Evolutionary conservation across 805 yeast genomes (phyloP), one percentile per base, ranked within the genome.

Genomic region (Nadsonia fulvescens): DNA sequence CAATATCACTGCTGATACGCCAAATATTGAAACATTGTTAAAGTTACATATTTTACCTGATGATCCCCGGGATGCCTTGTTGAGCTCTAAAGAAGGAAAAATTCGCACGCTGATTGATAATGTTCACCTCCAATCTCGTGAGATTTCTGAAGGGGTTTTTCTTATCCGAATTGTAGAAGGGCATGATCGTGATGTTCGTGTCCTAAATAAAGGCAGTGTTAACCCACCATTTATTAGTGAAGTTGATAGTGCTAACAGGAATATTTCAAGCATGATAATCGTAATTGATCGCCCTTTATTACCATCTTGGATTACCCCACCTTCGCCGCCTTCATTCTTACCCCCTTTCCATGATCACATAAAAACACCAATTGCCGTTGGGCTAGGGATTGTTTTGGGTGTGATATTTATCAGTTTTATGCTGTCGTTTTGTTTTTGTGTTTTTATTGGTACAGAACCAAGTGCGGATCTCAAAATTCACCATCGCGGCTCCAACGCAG

Each of bases 11-110:
- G 39, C 51, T 4, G 49, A 49, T 15, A 53, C 54, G 23, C 44
- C 49, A 1, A 53, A 57, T 10, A 45, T 79, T 16, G 55, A 56
- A 21, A 59, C 64, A 8, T 63, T 82, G 31, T 51, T 78, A 19
- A 61, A 60, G 26, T 50, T 78, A 25, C 96, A 83, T 44, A 53
- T 79, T 14, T 54, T 83, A 2, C 76, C 77, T 2, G 62, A 63
- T 12, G 54, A 61, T 12, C 63, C 74, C 7, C 26, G 44, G 5
- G 31, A 27, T 2, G 11, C 19, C 11, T 23, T 44, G 11, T 22
- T 35, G 6, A 23, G n/a, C n/a, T n/a, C 30, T 5, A 51, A 41
- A 4, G 39, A 31, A 6, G 22, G 30, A 1, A 32, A 24, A 5
- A 35, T 37, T 2, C 22, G 30, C n/a, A 42, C 52, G 1, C 23